Evolutionary conservation across 2,329 filamentous ascomycete species (phyloP), one percentile per base, ranked within the genome.

Genomic region (Phialocephala subalpina): DNA sequence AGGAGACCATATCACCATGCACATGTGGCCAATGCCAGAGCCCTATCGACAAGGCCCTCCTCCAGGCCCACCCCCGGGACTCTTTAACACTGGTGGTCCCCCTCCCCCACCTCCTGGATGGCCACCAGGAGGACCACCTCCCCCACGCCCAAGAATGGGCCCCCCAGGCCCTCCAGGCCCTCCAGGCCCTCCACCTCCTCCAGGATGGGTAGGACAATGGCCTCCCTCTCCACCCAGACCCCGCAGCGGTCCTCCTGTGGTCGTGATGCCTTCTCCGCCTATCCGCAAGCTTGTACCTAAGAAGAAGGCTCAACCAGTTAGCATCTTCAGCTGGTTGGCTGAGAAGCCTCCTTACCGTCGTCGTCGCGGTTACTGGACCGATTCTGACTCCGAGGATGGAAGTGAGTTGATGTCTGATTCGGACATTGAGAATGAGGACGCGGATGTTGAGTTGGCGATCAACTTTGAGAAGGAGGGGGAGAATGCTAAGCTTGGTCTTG

Each of bases 1-100:
- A 1, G 91, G 93, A 75, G 90, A 87, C 87, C 80, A 83, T 53
- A 84, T 90, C 67, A 87, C 84, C 5, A 89, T 90, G 87, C 85
- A 86, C 73, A 84, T 87, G 82, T 87, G 85, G 85, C 85, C 85
- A 7, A 82, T 86, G 72, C 82, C 84, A 7, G 84, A 86, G 4
- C 57, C 58, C 1, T 29, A 18, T 33, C 52, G 36, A 12, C n/a
- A 8, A 8, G 18, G 20, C 9, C 16, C 38, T 35, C 25, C 36
- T 8, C 52, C 60, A n/a, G 22, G 20, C 9, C 16, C 38, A 22
- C 25, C 36, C 9, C 52, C 60, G 9, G 22, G 16, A 22, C 6
- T 52, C 22, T 8, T 27, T 14, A 22, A 11, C 11, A 9, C 11
- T 29, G 9, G 22, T 29, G 9, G 22, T 20, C 3, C 7, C 16